Evolutionary conservation across 495 filamentous ascomycete species (phyloP).

Genomic region (Aspergillus campestris): DNA sequence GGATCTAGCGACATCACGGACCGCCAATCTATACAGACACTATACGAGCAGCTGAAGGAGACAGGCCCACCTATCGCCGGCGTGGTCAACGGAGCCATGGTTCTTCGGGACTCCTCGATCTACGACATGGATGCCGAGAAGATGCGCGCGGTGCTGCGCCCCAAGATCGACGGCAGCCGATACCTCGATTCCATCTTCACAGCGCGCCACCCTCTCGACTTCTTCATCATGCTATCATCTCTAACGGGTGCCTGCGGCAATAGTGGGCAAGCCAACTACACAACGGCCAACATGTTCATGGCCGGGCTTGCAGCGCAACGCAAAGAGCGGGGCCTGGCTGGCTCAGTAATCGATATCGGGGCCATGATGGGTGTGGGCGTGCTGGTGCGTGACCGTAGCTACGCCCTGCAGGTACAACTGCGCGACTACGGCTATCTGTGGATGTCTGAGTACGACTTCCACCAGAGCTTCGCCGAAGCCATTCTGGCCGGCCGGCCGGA

Average conservation of each 20-base stretch:
- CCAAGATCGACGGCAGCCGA: constrained; percentile 7
- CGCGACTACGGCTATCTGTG: no score
- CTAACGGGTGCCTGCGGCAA: neutral
- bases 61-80: constrained; percentile 39
- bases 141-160: constrained; percentile 1
- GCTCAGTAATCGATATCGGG: no score
- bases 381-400: no score
- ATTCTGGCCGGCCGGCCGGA: constrained; percentile 30
- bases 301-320: no score
- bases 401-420: no score
- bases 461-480: constrained; percentile 42
- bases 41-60: no score
- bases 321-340: no score
- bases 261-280: neutral
- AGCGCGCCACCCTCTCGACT: constrained; percentile 25
- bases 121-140: constrained; percentile 2
- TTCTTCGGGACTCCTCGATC: constrained; percentile 13
- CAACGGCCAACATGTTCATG: no score
- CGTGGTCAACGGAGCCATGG: constrained; percentile 35
- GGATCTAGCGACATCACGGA: no score
- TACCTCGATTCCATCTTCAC: constrained; percentile 4
- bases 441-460: constrained; percentile 24
- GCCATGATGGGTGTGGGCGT: no score
- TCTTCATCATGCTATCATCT: constrained; percentile 38
- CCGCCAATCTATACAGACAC: no score